Evolutionary conservation across 164 flowering plant genomes (phyloP).

Genomic region (Houttuynia cordata): DNA sequence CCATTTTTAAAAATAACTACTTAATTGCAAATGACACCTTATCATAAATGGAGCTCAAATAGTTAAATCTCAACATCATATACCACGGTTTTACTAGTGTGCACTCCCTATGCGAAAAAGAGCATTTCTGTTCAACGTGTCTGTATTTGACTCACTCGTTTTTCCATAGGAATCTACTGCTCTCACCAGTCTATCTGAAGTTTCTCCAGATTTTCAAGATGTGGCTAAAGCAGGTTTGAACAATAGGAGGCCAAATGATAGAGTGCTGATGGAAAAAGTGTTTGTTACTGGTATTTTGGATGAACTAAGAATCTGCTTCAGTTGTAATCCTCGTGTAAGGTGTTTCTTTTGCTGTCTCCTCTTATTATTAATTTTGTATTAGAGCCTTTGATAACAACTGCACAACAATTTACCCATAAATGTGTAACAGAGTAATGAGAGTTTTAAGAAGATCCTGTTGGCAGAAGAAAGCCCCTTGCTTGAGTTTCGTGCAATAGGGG

Average conservation of each 20-base stretch:
- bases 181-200: constrained; percentile 52
- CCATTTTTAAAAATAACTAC: too few species aligned
- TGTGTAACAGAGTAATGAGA: constrained; percentile 29
- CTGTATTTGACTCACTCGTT: background rate
- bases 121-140: background rate
- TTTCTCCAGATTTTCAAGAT: constrained; percentile 57
- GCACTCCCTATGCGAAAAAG: background rate
- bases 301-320: constrained; percentile 74
- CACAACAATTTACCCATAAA: background rate
- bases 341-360: background rate
- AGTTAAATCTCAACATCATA: too few species aligned
- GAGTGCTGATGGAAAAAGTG: constrained; percentile 34
- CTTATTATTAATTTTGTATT: background rate
- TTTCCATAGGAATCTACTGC: constrained; percentile 53
- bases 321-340: constrained; percentile 40
- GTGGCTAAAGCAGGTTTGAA: constrained; percentile 25
- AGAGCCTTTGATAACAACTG: background rate
- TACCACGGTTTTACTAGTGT: too few species aligned
- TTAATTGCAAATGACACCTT: too few species aligned
- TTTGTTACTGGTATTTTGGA: constrained; percentile 80
- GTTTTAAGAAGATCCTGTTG: constrained; percentile 47
- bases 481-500: constrained; percentile 93
- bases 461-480: constrained; percentile 61
- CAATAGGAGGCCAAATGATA: constrained; percentile 15
- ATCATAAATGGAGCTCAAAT: too few species aligned